These are phyloP conservation scores for Keithomyces neogunnii DNA, from an alignment of 2,329 filamentous ascomycete genomes.

Conservation along the genomic window DNA sequence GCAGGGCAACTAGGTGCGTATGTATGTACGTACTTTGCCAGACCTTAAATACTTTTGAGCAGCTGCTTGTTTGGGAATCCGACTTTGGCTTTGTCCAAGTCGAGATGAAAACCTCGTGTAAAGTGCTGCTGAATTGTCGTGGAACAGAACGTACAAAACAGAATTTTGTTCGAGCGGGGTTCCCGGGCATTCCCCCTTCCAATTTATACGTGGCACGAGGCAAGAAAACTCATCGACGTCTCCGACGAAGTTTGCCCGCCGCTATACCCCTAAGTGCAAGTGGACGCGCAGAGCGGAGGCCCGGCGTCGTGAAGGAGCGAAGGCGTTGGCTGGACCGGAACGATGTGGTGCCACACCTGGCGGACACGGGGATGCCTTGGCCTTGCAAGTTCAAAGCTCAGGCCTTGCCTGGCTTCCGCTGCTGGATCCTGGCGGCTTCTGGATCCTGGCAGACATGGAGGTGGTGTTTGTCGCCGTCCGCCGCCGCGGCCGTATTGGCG, in stretches of 20 bases:
- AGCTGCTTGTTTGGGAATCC: slow-evolving; percentile 6
- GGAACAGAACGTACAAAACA: background rate
- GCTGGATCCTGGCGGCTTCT: background rate
- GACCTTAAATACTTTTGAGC: background rate
- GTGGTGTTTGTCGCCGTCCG: background rate
- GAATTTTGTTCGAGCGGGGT: slow-evolving; percentile 1
- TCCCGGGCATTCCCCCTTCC: slow-evolving; percentile 1
- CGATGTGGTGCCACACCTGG: slow-evolving; percentile 10
- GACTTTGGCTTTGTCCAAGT: slow-evolving; percentile 2
- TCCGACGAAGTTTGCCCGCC: slow-evolving; percentile 11
- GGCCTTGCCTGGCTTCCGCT: background rate
- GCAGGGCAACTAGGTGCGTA: too few relatives aligned
- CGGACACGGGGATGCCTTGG: slow-evolving; percentile 1
- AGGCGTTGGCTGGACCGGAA: slow-evolving; percentile 8
- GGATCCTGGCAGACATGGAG: background rate
- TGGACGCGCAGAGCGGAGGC: slow-evolving; percentile 27
- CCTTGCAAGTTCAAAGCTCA: background rate
- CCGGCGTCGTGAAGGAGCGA: slow-evolving; percentile 6
- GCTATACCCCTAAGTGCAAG: slow-evolving; percentile 53
- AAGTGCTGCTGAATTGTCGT: background rate
- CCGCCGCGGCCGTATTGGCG: background rate
- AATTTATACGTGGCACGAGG: slow-evolving; percentile 6
- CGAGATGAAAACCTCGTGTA: background rate
- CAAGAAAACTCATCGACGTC: slow-evolving; percentile 3
- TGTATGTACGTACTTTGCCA: too few relatives aligned